Conservation (phyloP, 371 early-diverging fungal genomes). For the Smittium mucronatum region DNA sequence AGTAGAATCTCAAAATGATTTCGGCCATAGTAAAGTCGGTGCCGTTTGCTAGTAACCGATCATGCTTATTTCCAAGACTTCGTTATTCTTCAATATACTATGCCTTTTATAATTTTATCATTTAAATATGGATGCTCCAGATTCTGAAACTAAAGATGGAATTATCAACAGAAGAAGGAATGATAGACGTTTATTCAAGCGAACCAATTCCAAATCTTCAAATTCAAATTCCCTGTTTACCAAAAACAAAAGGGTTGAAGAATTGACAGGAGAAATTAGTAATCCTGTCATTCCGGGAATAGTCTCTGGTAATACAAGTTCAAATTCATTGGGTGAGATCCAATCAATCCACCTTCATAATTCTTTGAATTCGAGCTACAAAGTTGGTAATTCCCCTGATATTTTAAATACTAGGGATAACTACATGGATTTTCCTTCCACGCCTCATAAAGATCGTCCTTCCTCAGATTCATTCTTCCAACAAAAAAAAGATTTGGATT, state of each 20-base stretch:
- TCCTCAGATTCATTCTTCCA: background rate
- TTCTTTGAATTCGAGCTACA: no score
- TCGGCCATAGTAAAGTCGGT: no score
- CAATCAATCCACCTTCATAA: no score
- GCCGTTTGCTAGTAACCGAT: no score
- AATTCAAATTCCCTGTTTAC: background rate
- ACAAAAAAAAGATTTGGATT: background rate
- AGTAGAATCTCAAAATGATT: no score
- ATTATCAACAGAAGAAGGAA: background rate
- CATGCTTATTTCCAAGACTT: no score
- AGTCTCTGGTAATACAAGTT: background rate
- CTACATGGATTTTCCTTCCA: background rate
- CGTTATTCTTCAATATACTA: no score
- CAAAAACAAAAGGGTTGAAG: background rate
- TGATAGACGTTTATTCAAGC: background rate
- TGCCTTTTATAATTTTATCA: no score
- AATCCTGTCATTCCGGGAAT: background rate
- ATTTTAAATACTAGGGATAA: background rate
- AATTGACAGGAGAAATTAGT: background rate
- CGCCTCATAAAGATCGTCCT: background rate
- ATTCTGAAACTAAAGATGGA: background rate
- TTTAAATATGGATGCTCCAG: background rate
- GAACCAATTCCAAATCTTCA: background rate
- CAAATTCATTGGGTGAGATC: background rate
- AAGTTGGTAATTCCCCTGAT: background rate